Conservation (phyloP, 306 rosid genomes). For the Inga oerstediana region DNA sequence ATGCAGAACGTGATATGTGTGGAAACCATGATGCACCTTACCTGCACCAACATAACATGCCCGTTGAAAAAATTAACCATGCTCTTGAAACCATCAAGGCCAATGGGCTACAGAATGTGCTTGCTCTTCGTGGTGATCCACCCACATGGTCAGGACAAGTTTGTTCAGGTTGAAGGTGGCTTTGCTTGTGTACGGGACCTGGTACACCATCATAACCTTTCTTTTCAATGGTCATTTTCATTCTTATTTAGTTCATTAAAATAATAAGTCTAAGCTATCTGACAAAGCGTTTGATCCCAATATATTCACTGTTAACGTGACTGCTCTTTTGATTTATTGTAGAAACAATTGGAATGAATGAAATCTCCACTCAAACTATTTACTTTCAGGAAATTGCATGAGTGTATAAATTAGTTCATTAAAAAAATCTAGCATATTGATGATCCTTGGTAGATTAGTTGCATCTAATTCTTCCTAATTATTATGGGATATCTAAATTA, state of each 20-base stretch:
- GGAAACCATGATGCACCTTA: slow-evolving; percentile 93
- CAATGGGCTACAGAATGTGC: slow-evolving; percentile 91
- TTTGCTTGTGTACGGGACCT: slow-evolving; percentile 93
- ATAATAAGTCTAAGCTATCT: not conserved
- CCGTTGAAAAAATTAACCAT: slow-evolving; percentile 84
- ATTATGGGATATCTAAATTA: slow-evolving; percentile 14
- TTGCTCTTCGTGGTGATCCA: slow-evolving; percentile 98
- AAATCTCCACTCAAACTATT: not conserved
- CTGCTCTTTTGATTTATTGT: not conserved
- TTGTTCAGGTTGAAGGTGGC: slow-evolving; percentile 87
- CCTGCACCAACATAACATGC: slow-evolving; percentile 56
- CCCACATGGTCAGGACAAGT: slow-evolving; percentile 96
- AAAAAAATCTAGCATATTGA: not conserved
- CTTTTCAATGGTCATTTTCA: not conserved
- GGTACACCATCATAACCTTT: slow-evolving; percentile 41
- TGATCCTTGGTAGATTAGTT: not conserved
- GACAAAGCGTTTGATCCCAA: not conserved
- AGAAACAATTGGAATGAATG: not conserved
- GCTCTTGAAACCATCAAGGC: slow-evolving; percentile 82
- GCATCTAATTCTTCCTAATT: slow-evolving; percentile 8
- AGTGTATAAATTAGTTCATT: not conserved
- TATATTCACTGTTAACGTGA: not conserved
- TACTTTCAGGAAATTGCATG: slow-evolving; percentile 3
- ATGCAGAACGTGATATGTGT: slow-evolving; percentile 96
- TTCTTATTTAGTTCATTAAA: not conserved